Evolutionary conservation across 2,329 filamentous ascomycete species (phyloP).

Genomic region (Cladosporium sp.): DNA sequence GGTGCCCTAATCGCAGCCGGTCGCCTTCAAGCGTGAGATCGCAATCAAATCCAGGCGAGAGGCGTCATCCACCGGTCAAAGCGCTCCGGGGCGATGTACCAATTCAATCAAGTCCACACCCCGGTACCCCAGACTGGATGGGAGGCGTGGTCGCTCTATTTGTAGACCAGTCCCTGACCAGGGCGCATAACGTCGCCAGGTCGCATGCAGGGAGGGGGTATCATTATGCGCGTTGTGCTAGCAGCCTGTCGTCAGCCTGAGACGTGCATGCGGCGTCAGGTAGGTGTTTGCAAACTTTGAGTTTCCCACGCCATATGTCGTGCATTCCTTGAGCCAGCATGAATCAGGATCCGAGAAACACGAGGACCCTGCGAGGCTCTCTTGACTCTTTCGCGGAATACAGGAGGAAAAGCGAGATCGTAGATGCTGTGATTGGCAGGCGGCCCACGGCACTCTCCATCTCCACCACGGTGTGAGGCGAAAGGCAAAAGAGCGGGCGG

Average conservation of each 20-base stretch:
- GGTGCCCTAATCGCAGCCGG: too few relatives aligned
- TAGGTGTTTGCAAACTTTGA: neutral
- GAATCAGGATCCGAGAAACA: too few relatives aligned
- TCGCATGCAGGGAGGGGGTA: too few relatives aligned
- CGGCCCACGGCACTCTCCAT: neutral
- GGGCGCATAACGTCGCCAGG: too few relatives aligned
- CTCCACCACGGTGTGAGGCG: neutral
- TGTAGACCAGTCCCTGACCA: neutral
- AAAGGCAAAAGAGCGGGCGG: neutral
- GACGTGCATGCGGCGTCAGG: neutral
- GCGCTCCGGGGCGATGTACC: neutral
- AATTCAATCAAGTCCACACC: slow-evolving; percentile 2
- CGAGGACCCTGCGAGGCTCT: too few relatives aligned
- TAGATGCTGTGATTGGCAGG: neutral
- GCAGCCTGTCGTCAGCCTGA: neutral
- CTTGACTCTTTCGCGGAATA: too few relatives aligned
- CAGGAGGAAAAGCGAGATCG: neutral
- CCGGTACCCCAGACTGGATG: neutral
- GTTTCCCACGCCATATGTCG: too few relatives aligned
- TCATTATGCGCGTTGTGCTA: neutral
- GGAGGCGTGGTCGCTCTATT: slow-evolving; percentile 1
- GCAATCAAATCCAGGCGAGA: neutral
- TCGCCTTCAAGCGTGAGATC: neutral
- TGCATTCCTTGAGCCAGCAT: too few relatives aligned
- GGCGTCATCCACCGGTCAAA: slow-evolving; percentile 8